Conservation (phyloP, 257 asterid genomes). For the Ilex asprella region DNA sequence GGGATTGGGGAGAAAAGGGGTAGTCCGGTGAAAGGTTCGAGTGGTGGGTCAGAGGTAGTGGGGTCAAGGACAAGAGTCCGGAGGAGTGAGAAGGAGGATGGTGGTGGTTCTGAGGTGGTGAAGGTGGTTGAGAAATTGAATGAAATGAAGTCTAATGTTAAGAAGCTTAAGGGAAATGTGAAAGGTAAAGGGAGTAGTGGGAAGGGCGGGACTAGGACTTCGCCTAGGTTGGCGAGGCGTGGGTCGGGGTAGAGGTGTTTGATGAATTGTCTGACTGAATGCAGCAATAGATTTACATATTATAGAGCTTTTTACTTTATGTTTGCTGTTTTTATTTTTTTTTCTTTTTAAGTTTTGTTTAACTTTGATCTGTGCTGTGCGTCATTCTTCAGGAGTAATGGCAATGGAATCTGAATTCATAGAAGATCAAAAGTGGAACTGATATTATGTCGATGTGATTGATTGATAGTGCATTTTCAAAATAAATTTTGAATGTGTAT, state of each 20-base stretch:
- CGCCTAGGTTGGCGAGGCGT: constrained; percentile 47
- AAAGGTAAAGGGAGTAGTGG: constrained; percentile 24
- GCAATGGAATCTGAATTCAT: too few relatives aligned
- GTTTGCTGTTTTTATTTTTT: too few relatives aligned
- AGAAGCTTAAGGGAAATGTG: constrained; percentile 14
- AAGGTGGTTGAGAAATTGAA: not conserved
- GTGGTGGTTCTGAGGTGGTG: not conserved
- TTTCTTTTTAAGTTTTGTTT: too few relatives aligned
- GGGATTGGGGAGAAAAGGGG: constrained; percentile 11
- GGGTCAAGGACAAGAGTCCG: constrained; percentile 27
- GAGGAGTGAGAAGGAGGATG: constrained; percentile 4
- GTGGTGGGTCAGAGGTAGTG: not conserved
- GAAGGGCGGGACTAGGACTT: constrained; percentile 29
- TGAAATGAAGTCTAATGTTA: constrained; percentile 12
- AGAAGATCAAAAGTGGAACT: too few relatives aligned
- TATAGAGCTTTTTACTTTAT: too few relatives aligned
- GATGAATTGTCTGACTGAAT: constrained; percentile 16
- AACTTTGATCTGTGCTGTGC: too few relatives aligned
- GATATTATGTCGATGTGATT: too few relatives aligned
- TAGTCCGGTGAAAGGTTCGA: constrained; percentile 1
- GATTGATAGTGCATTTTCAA: too few relatives aligned
- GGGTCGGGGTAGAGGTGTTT: constrained; percentile 18
- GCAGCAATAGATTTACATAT: not conserved
- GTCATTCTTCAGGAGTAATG: too few relatives aligned
- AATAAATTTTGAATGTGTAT: too few relatives aligned